Evolutionary conservation across 1,284 basidiomycete species (phyloP), one percentile per base, ranked within the genome.

Genomic region (Pisolithus thermaeus): DNA sequence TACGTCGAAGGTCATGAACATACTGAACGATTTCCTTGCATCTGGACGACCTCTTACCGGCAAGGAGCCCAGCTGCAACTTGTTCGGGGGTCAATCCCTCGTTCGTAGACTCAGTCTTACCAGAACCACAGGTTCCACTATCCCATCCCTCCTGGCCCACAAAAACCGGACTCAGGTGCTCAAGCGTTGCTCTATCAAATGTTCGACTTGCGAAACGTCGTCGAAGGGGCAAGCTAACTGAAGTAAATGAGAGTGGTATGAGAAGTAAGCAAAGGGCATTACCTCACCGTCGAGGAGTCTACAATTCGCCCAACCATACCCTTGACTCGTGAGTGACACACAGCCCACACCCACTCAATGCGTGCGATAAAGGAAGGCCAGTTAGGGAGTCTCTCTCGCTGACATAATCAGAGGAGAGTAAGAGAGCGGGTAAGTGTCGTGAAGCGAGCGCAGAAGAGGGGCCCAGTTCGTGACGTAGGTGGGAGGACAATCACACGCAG

Each of bases 21-120:
- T 30, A 27, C 27, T 23, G 11, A 3, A 23, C 23, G 6, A 39
- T 18, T 12, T 23, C 41, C 32, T 35, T 14, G 5, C 2, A 5
- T 22, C 41, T 32, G 38, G 32, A 12, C 11, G n/a, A 16, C 25
- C 16, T 63, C 73, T 49, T 58, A 87, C 90, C 90, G 55, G 73
- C 73, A 41, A 92, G 72, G 32, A 97, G 65, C 6, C 70, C 69
- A 27, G 68, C 65, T 0, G 91, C 92, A 20, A 84, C 84, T 28
- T 75, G 71, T 42, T 89, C 89, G 0, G 91, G 77, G 3, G 79
- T 79, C 50, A 83, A 61, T 0, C 84, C 83, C 20, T 73, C 75
- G 62, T 95, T 95, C 1, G 73, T 70, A 50, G 88, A 89, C 64
- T 97, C 95, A 40, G 97, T 87, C 60, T 88, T 83, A 37, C 54